These are phyloP conservation scores for Laburnicola sp. DNA, from an alignment of 2,329 filamentous ascomycete genomes.

Conservation along the genomic window DNA sequence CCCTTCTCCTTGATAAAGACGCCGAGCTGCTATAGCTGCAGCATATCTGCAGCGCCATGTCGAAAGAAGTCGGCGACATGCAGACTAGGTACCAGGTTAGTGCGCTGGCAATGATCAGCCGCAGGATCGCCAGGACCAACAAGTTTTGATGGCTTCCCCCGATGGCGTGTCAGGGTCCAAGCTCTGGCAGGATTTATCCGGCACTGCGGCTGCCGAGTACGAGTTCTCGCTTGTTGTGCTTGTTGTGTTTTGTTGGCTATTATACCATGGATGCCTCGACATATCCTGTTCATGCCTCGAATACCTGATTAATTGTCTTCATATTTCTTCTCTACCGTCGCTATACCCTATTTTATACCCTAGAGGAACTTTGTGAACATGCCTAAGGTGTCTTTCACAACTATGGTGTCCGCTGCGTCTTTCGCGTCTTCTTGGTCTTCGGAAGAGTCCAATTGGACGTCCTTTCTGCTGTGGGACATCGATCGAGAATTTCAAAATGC, in stretches of 20 bases:
- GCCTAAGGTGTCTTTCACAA: no score
- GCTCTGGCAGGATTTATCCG: constrained; percentile 1
- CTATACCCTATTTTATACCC: no score
- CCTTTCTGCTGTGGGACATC: constrained; percentile 41
- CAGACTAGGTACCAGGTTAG: no score
- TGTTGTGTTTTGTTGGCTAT: not conserved
- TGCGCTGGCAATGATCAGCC: no score
- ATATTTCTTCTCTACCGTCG: no score
- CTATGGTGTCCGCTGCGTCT: no score
- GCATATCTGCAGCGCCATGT: constrained; percentile 6
- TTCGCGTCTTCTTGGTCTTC: constrained; percentile 20
- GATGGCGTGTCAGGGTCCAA: not conserved
- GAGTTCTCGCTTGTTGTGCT: not conserved
- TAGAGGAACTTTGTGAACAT: no score
- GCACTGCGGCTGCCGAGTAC: constrained; percentile 4
- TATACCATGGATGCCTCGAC: no score
- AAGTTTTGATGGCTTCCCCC: constrained; percentile 21
- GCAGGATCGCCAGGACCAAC: constrained; percentile 9
- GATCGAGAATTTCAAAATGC: constrained; percentile 41
- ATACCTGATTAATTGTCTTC: no score
- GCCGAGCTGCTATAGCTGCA: not conserved
- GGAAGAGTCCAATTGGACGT: constrained; percentile 37
- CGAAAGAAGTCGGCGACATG: no score
- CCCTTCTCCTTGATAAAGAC: not conserved
- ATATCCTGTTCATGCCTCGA: no score